Percentiles rank a stretch among this genome's conserved stretches.
phyloP scores from a whole-genome alignment of 257 asterid species.

The Marsdenia floribunda region DNA sequence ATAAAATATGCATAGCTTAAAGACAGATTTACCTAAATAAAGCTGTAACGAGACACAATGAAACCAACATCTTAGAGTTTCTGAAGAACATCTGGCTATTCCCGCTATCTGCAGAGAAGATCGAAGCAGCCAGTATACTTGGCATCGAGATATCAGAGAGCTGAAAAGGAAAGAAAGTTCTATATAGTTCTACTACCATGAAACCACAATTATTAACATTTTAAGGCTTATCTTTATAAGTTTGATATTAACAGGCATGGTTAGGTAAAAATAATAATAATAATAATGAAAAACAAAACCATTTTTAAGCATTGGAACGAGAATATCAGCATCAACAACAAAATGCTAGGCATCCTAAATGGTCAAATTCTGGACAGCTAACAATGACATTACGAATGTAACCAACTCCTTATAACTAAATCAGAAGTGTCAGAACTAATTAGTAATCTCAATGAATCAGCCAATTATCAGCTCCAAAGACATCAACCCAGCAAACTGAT shows the following conservation, averaged over 20 bases:
- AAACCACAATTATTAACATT: neutral
- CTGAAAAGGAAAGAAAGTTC: slow-evolving; percentile 28
- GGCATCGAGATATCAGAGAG: slow-evolving; percentile 86
- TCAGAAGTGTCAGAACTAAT: neutral
- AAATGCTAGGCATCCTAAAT: neutral
- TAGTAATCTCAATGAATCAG: neutral
- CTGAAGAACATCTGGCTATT: slow-evolving; percentile 51
- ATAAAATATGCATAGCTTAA: neutral
- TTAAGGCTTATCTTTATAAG: neutral
- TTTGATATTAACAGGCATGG: neutral
- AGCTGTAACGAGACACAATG: slow-evolving; percentile 64
- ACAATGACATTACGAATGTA: neutral
- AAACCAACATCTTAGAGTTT: slow-evolving; percentile 59
- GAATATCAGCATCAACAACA: neutral
- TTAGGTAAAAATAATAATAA: neutral
- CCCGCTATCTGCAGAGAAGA: slow-evolving; percentile 85
- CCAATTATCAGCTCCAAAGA: neutral
- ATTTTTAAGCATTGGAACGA: neutral
- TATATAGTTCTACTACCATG: neutral
- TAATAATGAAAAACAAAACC: no score
- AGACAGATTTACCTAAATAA: slow-evolving; percentile 66
- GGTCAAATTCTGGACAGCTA: neutral
- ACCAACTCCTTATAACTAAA: neutral
- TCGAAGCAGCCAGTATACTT: slow-evolving; percentile 74
- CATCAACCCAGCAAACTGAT: neutral